Conservation (phyloP, 1,284 basidiomycete genomes). For the Nidula niveotomentosa region DNA sequence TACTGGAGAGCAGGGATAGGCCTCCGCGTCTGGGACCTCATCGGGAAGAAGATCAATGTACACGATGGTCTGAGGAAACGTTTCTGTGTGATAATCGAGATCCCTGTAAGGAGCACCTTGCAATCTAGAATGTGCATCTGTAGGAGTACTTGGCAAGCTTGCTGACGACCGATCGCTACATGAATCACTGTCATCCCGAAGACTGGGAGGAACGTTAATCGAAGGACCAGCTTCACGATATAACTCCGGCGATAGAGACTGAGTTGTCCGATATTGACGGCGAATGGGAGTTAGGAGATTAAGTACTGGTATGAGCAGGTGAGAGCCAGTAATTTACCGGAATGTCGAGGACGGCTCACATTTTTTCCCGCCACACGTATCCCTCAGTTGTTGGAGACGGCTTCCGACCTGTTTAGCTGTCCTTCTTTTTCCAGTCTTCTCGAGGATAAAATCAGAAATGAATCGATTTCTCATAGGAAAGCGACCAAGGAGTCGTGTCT, state of each 20-base stretch:
- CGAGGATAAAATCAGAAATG: slow-evolving; percentile 51
- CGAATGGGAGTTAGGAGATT: slow-evolving; percentile 41
- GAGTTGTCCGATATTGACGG: slow-evolving; percentile 19
- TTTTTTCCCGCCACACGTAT: slow-evolving; percentile 48
- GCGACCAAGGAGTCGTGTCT: slow-evolving; percentile 66
- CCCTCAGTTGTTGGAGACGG: slow-evolving; percentile 56
- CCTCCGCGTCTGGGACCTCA: neutral
- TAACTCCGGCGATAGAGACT: slow-evolving; percentile 22
- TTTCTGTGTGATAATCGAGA: slow-evolving; percentile 19
- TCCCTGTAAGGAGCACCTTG: slow-evolving; percentile 24
- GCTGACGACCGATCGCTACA: slow-evolving; percentile 36
- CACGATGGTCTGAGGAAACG: slow-evolving; percentile 40
- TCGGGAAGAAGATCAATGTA: slow-evolving; percentile 54
- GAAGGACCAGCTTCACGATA: slow-evolving; percentile 13
- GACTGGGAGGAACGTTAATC: slow-evolving; percentile 14
- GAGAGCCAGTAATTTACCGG: neutral
- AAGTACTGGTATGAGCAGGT: slow-evolving; percentile 30
- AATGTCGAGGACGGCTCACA: slow-evolving; percentile 68
- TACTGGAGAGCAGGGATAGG: slow-evolving; percentile 1
- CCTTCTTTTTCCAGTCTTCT: slow-evolving; percentile 45
- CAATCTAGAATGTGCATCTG: slow-evolving; percentile 27
- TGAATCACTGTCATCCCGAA: slow-evolving; percentile 32
- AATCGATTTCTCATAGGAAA: slow-evolving; percentile 59
- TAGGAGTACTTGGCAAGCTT: slow-evolving; percentile 36
- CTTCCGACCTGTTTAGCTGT: slow-evolving; percentile 62